These are phyloP conservation scores for Acer yangbiense DNA, from an alignment of 345 rosid genomes.

Conservation along the genomic window DNA sequence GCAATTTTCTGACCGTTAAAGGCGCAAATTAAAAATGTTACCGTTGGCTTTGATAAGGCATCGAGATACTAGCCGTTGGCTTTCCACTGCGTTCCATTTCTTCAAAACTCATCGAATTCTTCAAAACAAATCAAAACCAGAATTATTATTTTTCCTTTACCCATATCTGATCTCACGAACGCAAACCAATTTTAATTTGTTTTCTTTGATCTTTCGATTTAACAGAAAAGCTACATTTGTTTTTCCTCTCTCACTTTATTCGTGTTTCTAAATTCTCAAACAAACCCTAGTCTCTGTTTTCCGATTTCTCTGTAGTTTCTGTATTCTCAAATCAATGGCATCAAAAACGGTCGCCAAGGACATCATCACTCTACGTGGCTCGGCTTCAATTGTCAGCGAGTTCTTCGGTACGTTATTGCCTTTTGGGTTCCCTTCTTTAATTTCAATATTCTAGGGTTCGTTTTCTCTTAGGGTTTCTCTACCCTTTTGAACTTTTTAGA, in stretches of 20 bases:
- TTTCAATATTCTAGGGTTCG: background rate
- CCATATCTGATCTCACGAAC: background rate
- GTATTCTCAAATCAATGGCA: conserved; percentile 45
- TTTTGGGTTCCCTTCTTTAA: conserved; percentile 3
- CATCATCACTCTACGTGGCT: conserved; percentile 94
- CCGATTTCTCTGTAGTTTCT: too few species aligned
- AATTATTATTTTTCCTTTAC: background rate
- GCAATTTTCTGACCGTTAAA: conserved; percentile 23
- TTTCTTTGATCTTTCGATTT: background rate
- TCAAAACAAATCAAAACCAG: background rate
- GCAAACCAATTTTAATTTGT: background rate
- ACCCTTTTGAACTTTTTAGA: background rate
- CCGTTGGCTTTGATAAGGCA: conserved; percentile 24
- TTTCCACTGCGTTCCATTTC: background rate
- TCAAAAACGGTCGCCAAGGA: conserved; percentile 79
- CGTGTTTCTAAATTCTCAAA: background rate
- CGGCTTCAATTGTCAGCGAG: conserved; percentile 97
- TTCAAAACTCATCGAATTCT: conserved; percentile 10
- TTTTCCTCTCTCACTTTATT: background rate
- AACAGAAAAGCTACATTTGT: background rate
- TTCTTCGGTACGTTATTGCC: conserved; percentile 62
- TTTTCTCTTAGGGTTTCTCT: background rate
- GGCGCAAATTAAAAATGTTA: conserved; percentile 22
- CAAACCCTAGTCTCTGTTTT: background rate
- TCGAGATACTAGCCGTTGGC: conserved; percentile 52